These are phyloP conservation scores for Larix sibirica DNA, from an alignment of 83 land plant genomes.

Conservation along the genomic window DNA sequence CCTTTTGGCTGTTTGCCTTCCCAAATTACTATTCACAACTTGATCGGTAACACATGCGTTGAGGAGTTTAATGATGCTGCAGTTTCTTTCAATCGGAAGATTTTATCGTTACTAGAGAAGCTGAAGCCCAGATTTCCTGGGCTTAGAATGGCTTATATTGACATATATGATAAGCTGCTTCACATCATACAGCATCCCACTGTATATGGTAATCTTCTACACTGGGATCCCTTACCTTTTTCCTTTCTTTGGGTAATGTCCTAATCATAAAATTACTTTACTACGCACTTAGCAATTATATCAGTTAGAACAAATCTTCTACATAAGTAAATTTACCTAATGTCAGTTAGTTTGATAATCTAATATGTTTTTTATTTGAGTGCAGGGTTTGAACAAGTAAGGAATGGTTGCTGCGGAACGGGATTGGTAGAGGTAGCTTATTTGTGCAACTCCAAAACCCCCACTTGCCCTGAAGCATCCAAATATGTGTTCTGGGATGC, in stretches of 20 bases:
- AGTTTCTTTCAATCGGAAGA: slow-evolving; percentile 50
- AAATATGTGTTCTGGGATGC: slow-evolving; percentile 50
- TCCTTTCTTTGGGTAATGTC: too few species aligned
- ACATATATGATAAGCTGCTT: slow-evolving; percentile 18
- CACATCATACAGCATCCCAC: slow-evolving; percentile 23
- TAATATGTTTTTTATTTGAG: too few species aligned
- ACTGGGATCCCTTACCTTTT: too few species aligned
- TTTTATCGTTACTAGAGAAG: slow-evolving; percentile 15
- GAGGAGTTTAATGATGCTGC: slow-evolving; percentile 23
- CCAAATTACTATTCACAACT: background rate
- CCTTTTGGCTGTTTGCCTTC: background rate
- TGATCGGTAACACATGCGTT: too few species aligned
- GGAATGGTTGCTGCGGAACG: slow-evolving; percentile 46
- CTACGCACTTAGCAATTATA: too few species aligned
- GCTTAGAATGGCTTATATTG: slow-evolving; percentile 12
- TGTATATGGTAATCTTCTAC: slow-evolving; percentile 22
- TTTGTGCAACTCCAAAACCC: slow-evolving; percentile 16
- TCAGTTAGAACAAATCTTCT: too few species aligned
- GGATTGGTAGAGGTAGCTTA: slow-evolving; percentile 31
- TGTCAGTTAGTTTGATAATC: too few species aligned
- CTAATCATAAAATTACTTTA: too few species aligned
- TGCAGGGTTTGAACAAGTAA: slow-evolving; percentile 40
- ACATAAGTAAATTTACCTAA: too few species aligned
- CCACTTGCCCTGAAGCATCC: slow-evolving; percentile 21
- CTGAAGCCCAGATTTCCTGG: slow-evolving; percentile 2